Conservation (phyloP, 2,329 filamentous ascomycete species). For the Sporothrix curviconia region DNA sequence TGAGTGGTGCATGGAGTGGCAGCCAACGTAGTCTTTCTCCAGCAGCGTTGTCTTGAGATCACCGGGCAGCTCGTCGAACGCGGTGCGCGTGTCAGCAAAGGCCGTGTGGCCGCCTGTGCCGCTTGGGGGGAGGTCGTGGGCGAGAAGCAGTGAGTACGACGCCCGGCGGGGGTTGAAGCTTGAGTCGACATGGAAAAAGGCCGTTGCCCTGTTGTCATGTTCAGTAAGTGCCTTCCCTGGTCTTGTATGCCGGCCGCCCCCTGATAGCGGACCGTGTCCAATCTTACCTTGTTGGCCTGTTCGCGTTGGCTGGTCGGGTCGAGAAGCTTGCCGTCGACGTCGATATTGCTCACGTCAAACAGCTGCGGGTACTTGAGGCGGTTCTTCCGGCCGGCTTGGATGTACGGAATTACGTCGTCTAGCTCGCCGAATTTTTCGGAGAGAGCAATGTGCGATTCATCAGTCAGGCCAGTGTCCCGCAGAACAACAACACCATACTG, state of each 20-base stretch:
- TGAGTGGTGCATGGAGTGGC: neutral
- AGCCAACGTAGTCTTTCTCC: neutral
- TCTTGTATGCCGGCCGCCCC: no score
- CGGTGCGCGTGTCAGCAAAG: neutral
- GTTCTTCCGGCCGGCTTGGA: neutral
- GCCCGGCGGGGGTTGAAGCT: neutral
- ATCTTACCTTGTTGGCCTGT: neutral
- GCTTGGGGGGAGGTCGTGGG: neutral
- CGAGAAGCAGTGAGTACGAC: neutral
- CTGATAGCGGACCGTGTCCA: no score
- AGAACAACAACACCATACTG: neutral
- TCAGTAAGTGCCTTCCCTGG: no score
- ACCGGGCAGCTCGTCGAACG: neutral
- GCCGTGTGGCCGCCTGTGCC: neutral
- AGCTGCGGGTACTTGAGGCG: neutral
- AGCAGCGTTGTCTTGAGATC: neutral
- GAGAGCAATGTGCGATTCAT: neutral
- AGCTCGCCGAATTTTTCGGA: neutral
- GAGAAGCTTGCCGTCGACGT: neutral
- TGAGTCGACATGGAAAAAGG: neutral
- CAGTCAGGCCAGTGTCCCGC: neutral
- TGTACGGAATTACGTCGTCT: neutral
- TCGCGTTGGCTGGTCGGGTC: neutral
- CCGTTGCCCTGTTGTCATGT: no score
- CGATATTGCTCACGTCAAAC: neutral